Evolutionary conservation across 306 rosid genomes (phyloP).

Genomic region (Begonia peltatifolia): DNA sequence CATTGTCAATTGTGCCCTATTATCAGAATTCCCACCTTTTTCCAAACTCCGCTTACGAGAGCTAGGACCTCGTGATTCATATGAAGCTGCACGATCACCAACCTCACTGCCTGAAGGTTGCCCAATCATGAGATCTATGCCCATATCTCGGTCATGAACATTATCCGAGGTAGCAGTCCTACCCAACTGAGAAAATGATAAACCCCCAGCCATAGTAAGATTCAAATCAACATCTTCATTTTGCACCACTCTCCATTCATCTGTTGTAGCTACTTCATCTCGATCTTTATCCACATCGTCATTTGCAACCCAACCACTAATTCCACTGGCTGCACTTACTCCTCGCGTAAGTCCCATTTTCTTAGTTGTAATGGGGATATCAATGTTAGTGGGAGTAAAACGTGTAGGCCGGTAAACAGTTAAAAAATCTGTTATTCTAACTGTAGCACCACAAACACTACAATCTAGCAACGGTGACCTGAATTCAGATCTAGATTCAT

Average conservation of each 20-base stretch:
- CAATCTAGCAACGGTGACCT: slow-evolving; percentile 84
- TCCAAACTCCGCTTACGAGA: slow-evolving; percentile 86
- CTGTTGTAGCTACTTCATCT: slow-evolving; percentile 86
- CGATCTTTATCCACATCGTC: slow-evolving; percentile 87
- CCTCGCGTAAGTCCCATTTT: slow-evolving; percentile 95
- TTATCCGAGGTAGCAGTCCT: slow-evolving; percentile 56
- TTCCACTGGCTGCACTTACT: slow-evolving; percentile 97
- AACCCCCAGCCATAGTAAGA: slow-evolving; percentile 83
- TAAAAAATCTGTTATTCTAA: slow-evolving; percentile 66
- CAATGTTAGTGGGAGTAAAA: slow-evolving; percentile 52
- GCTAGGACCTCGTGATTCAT: slow-evolving; percentile 97
- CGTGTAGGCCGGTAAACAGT: slow-evolving; percentile 76
- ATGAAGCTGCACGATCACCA: slow-evolving; percentile 95
- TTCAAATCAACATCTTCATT: slow-evolving; percentile 71
- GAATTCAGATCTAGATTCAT: slow-evolving; percentile 58
- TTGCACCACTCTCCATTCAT: slow-evolving; percentile 32
- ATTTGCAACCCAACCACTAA: slow-evolving; percentile 85
- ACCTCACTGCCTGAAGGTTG: slow-evolving; percentile 97
- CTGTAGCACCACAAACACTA: slow-evolving; percentile 91
- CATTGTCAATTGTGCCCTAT: slow-evolving; percentile 48
- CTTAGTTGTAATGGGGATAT: slow-evolving; percentile 71
- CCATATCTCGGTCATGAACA: slow-evolving; percentile 66
- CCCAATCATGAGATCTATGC: slow-evolving; percentile 92
- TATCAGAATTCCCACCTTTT: slow-evolving; percentile 80
- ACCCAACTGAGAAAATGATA: slow-evolving; percentile 43